Percentiles rank a stretch among this genome's conserved stretches.
phyloP scores from a whole-genome alignment of 345 rosid species.

The Eucalyptus curtisii region DNA sequence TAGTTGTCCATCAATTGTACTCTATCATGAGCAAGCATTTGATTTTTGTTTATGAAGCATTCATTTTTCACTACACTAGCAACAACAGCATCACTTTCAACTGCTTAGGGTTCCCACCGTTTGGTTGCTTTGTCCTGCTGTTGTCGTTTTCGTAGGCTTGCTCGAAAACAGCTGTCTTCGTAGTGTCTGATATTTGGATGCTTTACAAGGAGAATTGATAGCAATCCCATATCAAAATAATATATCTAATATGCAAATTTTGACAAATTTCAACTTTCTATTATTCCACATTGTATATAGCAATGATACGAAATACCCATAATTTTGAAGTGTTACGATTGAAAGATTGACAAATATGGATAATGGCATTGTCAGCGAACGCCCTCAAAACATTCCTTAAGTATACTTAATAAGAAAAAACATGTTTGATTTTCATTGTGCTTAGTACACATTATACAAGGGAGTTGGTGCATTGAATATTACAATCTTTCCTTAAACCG shows the following conservation, averaged over 20 bases:
- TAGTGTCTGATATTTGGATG: background rate
- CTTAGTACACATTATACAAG: background rate
- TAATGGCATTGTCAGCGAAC: rapidly evolving
- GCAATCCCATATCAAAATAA: background rate
- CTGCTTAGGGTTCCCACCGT: background rate
- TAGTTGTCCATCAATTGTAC: background rate
- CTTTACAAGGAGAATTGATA: background rate
- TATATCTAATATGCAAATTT: background rate
- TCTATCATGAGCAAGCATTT: background rate
- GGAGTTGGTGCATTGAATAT: background rate
- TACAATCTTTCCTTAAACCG: too few species aligned
- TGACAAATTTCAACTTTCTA: background rate
- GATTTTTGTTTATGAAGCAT: background rate
- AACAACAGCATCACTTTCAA: background rate
- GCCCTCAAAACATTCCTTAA: rapidly evolving
- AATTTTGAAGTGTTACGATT: background rate
- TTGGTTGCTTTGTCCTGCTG: background rate
- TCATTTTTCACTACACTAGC: background rate
- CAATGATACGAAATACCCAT: background rate
- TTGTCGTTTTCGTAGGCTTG: background rate
- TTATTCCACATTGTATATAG: background rate
- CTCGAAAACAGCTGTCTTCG: background rate
- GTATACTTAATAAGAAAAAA: background rate
- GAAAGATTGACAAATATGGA: background rate
- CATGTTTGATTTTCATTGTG: background rate